phyloP scores from a whole-genome alignment of 1,284 basidiomycete genomes.

The Ceratobasidium sp. region DNA sequence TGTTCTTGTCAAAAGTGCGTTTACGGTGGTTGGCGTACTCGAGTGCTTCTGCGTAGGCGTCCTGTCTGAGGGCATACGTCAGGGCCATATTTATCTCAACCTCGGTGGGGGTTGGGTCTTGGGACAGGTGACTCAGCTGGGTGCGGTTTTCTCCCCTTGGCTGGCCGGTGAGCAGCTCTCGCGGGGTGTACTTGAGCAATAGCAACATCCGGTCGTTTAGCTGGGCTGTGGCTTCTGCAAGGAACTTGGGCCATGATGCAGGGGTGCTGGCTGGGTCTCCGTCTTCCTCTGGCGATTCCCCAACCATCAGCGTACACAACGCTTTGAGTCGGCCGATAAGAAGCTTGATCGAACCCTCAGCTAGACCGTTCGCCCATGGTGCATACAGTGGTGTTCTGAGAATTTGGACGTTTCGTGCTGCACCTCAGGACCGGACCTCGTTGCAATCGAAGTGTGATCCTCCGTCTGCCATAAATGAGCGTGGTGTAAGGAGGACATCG shows the following conservation, averaged over 20 bases:
- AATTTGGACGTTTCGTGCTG: too few species aligned
- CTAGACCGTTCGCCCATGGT: too few species aligned
- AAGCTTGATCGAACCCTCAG: constrained; percentile 47
- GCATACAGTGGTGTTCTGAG: too few species aligned
- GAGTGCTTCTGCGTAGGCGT: background rate
- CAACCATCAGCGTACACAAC: constrained; percentile 50
- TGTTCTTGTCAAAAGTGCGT: too few species aligned
- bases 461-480: too few species aligned
- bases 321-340: constrained; percentile 48
- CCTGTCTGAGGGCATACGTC: background rate
- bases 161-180: constrained; percentile 41
- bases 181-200: constrained; percentile 36
- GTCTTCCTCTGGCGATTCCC: constrained; percentile 41
- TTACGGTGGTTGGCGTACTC: background rate
- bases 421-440: too few species aligned
- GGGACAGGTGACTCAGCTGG: background rate
- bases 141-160: background rate
- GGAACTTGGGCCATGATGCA: constrained; percentile 38
- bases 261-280: background rate
- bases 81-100: constrained; percentile 2
- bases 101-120: background rate
- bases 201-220: constrained; percentile 41
- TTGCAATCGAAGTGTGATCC: too few species aligned
- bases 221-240: constrained; percentile 16
- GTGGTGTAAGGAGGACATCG: too few species aligned